Percentiles rank a stretch among this genome's conserved stretches.
phyloP scores from a whole-genome alignment of 768 basidiomycete genomes.

The Lactifluus hygrophoroides region DNA sequence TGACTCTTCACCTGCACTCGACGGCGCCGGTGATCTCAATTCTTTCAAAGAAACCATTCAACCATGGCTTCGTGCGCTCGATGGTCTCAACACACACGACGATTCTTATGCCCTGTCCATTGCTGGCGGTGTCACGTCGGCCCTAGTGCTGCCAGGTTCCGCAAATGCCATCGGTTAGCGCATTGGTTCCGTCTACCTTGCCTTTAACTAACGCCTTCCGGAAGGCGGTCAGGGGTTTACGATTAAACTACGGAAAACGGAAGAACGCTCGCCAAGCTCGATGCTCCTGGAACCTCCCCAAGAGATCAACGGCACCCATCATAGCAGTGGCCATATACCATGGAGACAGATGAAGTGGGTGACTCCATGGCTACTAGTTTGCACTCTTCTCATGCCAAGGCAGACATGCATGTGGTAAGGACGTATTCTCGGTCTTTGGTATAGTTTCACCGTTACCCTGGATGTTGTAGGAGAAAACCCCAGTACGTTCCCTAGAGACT shows the following conservation, averaged over 20 bases:
- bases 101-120: conserved; percentile 60
- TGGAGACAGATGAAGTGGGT: conserved; percentile 76
- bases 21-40: conserved; percentile 35
- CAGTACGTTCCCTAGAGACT: conserved; percentile 20
- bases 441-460: neutral
- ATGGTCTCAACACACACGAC: conserved; percentile 78
- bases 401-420: conserved; percentile 53
- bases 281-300: conserved; percentile 74
- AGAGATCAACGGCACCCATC: conserved; percentile 43
- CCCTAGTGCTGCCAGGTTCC: conserved; percentile 69
- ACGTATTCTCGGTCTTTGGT: neutral
- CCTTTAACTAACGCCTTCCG: conserved; percentile 1
- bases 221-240: conserved; percentile 66
- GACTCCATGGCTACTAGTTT: neutral
- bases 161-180: conserved; percentile 26
- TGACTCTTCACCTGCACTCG: conserved; percentile 22
- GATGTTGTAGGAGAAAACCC: conserved; percentile 49
- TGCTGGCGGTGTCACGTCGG: conserved; percentile 72
- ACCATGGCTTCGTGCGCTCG: conserved; percentile 70
- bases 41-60: conserved; percentile 36
- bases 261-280: conserved; percentile 59
- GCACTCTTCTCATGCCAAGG: neutral
- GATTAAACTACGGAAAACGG: conserved; percentile 69
- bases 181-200: neutral
- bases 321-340: conserved; percentile 37